Evolutionary conservation across 345 rosid species (phyloP), one percentile per base, ranked within the genome.

Genomic region (Sonneratia alba): DNA sequence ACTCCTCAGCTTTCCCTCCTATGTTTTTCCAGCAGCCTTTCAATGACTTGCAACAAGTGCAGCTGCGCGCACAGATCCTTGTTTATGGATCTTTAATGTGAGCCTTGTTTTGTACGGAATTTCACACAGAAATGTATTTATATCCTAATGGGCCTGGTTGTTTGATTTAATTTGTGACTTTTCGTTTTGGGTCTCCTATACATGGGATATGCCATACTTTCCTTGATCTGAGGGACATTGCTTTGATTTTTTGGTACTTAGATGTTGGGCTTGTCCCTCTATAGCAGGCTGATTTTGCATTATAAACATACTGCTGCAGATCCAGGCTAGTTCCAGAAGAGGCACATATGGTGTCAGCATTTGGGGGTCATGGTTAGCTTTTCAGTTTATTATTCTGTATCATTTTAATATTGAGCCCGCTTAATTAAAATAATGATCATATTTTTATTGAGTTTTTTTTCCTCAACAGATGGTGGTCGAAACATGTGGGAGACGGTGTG

Each of bases 11-110:
- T 74, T 79, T 89, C 73, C 83, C 83, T 63, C 75, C 87, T 70
- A 75, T 80, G 79, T 73, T 83, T 72, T 87, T 86, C 84, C 93
- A 79, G 53, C 99, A 92, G 83, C 97, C 99, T 79, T 96, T 96
- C 83, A 89, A 90, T 1, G 99, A 96, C 81, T 72, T 85, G 79
- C 99, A 96, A 77, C 99, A 96, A 96, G 95, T 92, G 84, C 98
- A 96, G 79, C 84, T 96, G 77, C 99, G 99, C 59, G 92, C 99
- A 69, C 99, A 96, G 86, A 96, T 96, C 72, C 88, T 96, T 85
- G 99, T 92, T 73, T 96, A 96, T 74, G 99, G 99, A 71, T 89
- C 96, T 77, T 79, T 96, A 77, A 96, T 96, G 99, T 96, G 79
- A 78, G 97, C 27, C 36, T 48, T 79, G 48, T 36, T 74, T 71